A percentile compares a stretch with the other conserved stretches of the same genome.
Evolutionary conservation across 306 rosid species (phyloP).

Genomic region (Quercus dentata): DNA sequence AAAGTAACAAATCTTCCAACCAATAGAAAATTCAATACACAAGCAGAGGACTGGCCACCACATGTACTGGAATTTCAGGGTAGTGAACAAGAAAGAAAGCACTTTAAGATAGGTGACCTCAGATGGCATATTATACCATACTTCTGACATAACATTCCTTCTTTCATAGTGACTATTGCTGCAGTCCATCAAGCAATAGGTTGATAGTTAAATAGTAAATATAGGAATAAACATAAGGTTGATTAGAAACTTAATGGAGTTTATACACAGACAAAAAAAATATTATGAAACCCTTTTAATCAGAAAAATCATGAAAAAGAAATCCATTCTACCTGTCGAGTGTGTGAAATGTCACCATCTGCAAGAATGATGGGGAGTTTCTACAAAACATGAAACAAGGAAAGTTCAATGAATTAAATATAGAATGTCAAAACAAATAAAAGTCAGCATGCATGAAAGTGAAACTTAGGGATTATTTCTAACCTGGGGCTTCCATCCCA

Average conservation of each 20-base stretch:
- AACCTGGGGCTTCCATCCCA: constrained; percentile 99
- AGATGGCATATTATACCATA: not conserved
- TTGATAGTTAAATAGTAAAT: not conserved
- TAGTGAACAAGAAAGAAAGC: not conserved
- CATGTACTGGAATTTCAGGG: constrained; percentile 7
- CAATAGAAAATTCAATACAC: not conserved
- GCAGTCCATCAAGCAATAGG: not conserved
- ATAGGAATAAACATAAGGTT: constrained; percentile 6
- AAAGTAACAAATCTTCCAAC: not conserved
- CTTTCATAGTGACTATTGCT: not conserved
- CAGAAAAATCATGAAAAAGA: not conserved
- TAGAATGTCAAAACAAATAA: not conserved
- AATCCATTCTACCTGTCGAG: constrained; percentile 57
- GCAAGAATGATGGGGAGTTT: constrained; percentile 74
- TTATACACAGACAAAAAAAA: not conserved
- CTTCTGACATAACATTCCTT: not conserved
- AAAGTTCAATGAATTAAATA: constrained; percentile 13
- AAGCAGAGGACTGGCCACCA: not conserved
- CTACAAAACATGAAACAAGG: constrained; percentile 50
- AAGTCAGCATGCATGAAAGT: not conserved
- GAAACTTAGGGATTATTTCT: not conserved
- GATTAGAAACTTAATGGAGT: constrained; percentile 3
- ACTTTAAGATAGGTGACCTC: constrained; percentile 12
- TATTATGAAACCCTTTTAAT: not conserved
- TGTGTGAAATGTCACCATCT: constrained; percentile 61